Evolutionary conservation across 2,329 filamentous ascomycete genomes (phyloP), one percentile per base, ranked within the genome.

Genomic region (Rhynchosporium agropyri): DNA sequence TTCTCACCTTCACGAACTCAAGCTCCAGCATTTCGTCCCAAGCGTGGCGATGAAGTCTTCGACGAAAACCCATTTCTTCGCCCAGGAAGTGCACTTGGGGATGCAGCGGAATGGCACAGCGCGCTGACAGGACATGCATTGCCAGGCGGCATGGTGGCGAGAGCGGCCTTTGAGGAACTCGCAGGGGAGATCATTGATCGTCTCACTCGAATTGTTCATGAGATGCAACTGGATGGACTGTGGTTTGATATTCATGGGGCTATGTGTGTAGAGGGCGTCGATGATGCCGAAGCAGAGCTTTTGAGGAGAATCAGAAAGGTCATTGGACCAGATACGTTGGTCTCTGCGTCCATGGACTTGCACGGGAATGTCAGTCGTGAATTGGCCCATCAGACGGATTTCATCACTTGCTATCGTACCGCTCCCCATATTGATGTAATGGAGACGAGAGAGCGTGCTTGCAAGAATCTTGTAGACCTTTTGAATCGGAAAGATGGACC

Each of bases 201-300:
- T 0, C 74, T 84, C 13, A 43, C 58, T 0, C 68, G 68, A 0
- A 78, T 83, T n/a, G 72, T 74, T 0, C 67, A 70, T 0, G 69
- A 70, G 8, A 66, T 67, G 10, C n/a, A 33, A 7, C 46, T 83
- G 2, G 77, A 83, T 58, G 82, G 82, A 1, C 69, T 84, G 7
- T 84, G 81, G 81, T 81, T 82, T 61, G 81, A 84, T 64, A 84
- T 84, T 36, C 82, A 84, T 65, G 82, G 82, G 13, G 82, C 82
- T 3, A 84, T 84, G 81, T 80, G 78, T 50, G 81, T 84, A 0
- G 79, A 82, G 42, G 80, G 73, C 0, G 60, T 83, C 4, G 77
- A 80, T 43, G 82, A 84, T 66, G 72, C 71, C 1, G 82, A 84
- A 63, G 76, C 75, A 1, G 78, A 82, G 60, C 77, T 84, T 33